Percentiles rank a stretch among this genome's conserved stretches.
Conservation (phyloP, 73 alveolate genomes). For the Symbiodinium natans region DNA sequence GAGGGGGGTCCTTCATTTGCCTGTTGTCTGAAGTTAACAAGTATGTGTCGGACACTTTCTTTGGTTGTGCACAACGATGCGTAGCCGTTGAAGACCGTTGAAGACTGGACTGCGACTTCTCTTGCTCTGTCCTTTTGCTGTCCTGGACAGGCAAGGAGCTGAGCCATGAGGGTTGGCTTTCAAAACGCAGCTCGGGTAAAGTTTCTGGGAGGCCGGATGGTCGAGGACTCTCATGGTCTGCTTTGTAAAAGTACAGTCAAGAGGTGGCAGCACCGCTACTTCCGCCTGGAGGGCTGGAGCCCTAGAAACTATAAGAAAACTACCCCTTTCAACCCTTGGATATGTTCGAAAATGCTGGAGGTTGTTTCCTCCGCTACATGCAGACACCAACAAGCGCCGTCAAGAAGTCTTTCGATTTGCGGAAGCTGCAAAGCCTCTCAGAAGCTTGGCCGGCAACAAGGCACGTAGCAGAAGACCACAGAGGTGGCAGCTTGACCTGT, state of each 20-base stretch:
- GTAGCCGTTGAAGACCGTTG: background rate
- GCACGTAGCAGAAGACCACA: no score
- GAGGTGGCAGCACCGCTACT: conserved; percentile 93
- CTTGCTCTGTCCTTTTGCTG: no score
- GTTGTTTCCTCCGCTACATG: conserved; percentile 85
- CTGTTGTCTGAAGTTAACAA: background rate
- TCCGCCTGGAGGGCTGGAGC: conserved; percentile 46
- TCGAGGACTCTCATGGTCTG: background rate
- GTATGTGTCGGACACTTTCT: background rate
- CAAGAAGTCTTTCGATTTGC: conserved; percentile 65
- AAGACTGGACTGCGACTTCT: background rate
- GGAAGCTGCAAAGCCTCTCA: background rate
- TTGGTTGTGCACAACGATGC: background rate
- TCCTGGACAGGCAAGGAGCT: no score
- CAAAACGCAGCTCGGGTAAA: conserved; percentile 74
- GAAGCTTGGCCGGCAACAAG: background rate
- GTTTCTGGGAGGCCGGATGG: conserved; percentile 1
- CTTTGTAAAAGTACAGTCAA: background rate
- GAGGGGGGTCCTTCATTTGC: background rate
- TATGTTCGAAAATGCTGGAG: background rate
- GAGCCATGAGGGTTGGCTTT: conserved; percentile 88
- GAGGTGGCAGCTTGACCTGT: no score
- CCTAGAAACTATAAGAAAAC: background rate
- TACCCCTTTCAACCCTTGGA: background rate
- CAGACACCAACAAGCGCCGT: conserved; percentile 44